phyloP scores from a whole-genome alignment of 2,329 filamentous ascomycete species.

The Aspergillus terreus region DNA sequence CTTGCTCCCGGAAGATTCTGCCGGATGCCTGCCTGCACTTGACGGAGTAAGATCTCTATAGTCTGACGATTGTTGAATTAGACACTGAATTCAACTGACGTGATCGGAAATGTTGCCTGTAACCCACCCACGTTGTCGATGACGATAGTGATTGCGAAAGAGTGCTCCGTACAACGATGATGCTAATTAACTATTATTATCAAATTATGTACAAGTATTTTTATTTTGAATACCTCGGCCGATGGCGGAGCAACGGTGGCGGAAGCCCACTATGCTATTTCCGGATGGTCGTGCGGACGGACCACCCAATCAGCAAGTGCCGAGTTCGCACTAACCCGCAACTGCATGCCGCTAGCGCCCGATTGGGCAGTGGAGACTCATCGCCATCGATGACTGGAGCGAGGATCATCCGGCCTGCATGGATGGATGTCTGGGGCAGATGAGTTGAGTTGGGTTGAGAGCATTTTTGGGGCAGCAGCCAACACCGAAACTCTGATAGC shows the following conservation, averaged over 20 bases:
- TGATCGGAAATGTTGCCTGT: no score
- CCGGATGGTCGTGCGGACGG: conserved; percentile 22
- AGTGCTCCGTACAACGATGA: background rate
- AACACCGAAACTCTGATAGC: background rate
- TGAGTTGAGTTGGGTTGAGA: background rate
- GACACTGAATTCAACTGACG: background rate
- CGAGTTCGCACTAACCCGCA: conserved; percentile 27
- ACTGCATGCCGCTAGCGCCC: conserved; percentile 31
- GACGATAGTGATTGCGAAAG: background rate
- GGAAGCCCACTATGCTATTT: conserved; percentile 21
- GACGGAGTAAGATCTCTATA: no score
- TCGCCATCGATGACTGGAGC: conserved; percentile 13
- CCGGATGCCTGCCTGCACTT: background rate
- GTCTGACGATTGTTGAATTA: background rate
- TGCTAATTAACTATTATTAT: background rate
- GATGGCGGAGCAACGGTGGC: conserved; percentile 28
- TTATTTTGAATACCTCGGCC: conserved; percentile 6
- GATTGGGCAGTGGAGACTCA: conserved; percentile 20
- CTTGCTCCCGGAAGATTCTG: background rate
- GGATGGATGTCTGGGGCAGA: background rate
- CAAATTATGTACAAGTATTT: no score
- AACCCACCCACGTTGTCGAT: no score
- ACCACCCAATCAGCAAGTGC: conserved; percentile 20
- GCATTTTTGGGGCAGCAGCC: background rate
- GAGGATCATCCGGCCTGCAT: background rate